These are phyloP conservation scores for Chrysanthemum makinoi DNA, from an alignment of 129 eudicot genomes.

Conservation along the genomic window DNA sequence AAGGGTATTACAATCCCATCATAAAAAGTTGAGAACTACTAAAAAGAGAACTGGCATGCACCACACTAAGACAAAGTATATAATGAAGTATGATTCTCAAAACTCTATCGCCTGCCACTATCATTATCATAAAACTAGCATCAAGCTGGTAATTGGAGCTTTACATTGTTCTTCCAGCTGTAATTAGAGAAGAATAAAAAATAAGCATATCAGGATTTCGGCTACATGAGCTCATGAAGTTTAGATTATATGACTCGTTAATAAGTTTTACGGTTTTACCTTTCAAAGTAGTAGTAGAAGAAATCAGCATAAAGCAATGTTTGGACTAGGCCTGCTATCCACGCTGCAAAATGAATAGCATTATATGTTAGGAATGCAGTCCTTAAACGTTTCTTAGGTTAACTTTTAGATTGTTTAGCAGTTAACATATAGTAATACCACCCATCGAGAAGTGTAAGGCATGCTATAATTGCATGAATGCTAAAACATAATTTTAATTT, in stretches of 20 bases:
- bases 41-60: slow-evolving; percentile 24
- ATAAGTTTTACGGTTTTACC: slow-evolving; percentile 54
- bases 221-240: neutral
- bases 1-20: slow-evolving; percentile 12
- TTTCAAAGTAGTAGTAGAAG: slow-evolving; percentile 97
- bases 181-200: slow-evolving; percentile 8
- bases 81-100: slow-evolving; percentile 22
- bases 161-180: slow-evolving; percentile 98
- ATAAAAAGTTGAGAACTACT: slow-evolving; percentile 20
- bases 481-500: neutral
- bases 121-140: slow-evolving; percentile 30
- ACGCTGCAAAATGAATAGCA: slow-evolving; percentile 54
- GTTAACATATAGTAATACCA: neutral
- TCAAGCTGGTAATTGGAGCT: slow-evolving; percentile 94
- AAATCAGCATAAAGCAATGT: slow-evolving; percentile 94
- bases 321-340: slow-evolving; percentile 92
- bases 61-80: slow-evolving; percentile 23
- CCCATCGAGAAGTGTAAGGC: slow-evolving; percentile 5
- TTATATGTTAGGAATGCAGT: slow-evolving; percentile 9
- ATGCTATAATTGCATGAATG: neutral
- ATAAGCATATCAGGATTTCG: slow-evolving; percentile 8
- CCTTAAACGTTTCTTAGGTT: neutral
- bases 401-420: neutral
- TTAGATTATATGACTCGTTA: neutral
- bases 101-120: slow-evolving; percentile 36